Evolutionary conservation across 805 yeast species (phyloP).

Genomic region (Metschnikowia amazonensis): DNA sequence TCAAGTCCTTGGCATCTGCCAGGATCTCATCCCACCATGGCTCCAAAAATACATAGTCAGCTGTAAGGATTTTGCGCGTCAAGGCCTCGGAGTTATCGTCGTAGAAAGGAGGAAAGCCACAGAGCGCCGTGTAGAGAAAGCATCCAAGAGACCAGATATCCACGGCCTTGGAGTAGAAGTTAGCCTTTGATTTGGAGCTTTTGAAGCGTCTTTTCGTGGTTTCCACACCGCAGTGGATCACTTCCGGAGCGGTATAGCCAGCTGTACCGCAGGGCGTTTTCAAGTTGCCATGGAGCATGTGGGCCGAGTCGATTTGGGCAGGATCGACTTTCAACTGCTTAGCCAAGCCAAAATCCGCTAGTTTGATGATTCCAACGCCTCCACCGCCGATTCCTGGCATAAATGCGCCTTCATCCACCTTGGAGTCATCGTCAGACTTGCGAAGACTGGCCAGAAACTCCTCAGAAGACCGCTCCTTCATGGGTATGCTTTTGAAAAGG

Average conservation of each 20-base stretch:
- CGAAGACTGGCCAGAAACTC: constrained; percentile 42
- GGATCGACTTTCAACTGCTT: constrained; percentile 78
- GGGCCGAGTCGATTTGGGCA: constrained; percentile 6
- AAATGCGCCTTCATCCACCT: constrained; percentile 86
- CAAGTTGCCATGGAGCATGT: constrained; percentile 45
- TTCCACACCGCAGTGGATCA: constrained; percentile 75
- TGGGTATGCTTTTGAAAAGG: constrained; percentile 57
- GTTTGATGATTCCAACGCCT: constrained; percentile 80
- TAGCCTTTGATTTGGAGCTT: constrained; percentile 14
- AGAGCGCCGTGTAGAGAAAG: constrained; percentile 84
- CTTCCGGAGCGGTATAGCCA: constrained; percentile 98
- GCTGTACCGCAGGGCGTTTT: constrained; percentile 99
- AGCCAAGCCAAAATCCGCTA: constrained; percentile 94
- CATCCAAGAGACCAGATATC: constrained; percentile 99
- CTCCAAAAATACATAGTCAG: constrained; percentile 67
- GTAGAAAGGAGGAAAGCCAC: constrained; percentile 98
- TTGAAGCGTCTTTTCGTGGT: constrained; percentile 26
- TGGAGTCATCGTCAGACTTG: constrained; percentile 64
- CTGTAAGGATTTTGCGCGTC: constrained; percentile 76
- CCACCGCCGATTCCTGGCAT: constrained; percentile 84
- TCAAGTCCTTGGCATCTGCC: constrained; percentile 64
- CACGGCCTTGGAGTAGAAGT: constrained; percentile 77
- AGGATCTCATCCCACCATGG: constrained; percentile 93
- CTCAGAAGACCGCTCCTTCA: constrained; percentile 39
- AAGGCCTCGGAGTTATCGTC: constrained; percentile 72